phyloP scores from a whole-genome alignment of 192 early-diverging fungal species.

The Podila epicladia region DNA sequence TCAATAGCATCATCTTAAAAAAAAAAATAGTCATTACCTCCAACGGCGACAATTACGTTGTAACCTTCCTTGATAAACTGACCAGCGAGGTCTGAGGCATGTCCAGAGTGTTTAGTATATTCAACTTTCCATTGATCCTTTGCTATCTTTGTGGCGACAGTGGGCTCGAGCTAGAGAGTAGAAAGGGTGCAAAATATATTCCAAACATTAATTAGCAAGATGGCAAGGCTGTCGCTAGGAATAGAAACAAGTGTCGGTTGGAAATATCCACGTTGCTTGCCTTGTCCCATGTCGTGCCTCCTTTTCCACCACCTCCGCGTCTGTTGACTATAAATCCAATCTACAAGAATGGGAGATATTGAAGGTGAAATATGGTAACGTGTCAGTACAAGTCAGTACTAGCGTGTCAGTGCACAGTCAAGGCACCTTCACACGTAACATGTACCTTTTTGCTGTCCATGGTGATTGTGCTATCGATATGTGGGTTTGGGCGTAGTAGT shows the following conservation, averaged over 20 bases:
- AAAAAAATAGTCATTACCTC: constrained; percentile 9
- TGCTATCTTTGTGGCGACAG: constrained; percentile 8
- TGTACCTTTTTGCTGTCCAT: constrained; percentile 20
- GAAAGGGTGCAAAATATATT: not conserved
- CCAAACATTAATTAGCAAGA: not conserved
- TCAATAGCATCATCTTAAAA: no score
- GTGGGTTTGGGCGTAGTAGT: not conserved
- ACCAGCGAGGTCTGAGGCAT: constrained; percentile 38
- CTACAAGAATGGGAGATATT: not conserved
- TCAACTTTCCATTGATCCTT: constrained; percentile 33
- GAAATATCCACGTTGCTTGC: not conserved
- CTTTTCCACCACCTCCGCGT: constrained; percentile 44
- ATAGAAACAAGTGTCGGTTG: not conserved
- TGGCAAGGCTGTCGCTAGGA: not conserved
- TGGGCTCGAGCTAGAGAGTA: constrained; percentile 14
- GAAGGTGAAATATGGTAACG: no score
- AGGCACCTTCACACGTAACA: no score
- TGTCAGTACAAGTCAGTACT: not conserved
- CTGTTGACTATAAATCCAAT: constrained; percentile 50
- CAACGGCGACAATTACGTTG: constrained; percentile 36
- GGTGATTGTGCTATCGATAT: not conserved
- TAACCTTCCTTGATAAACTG: constrained; percentile 25
- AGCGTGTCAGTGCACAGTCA: not conserved
- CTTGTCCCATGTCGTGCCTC: constrained; percentile 37
- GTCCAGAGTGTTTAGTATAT: constrained; percentile 39